These are phyloP conservation scores for Trichoderma gamsii DNA, from an alignment of 495 filamentous ascomycete species.

Conservation along the genomic window DNA sequence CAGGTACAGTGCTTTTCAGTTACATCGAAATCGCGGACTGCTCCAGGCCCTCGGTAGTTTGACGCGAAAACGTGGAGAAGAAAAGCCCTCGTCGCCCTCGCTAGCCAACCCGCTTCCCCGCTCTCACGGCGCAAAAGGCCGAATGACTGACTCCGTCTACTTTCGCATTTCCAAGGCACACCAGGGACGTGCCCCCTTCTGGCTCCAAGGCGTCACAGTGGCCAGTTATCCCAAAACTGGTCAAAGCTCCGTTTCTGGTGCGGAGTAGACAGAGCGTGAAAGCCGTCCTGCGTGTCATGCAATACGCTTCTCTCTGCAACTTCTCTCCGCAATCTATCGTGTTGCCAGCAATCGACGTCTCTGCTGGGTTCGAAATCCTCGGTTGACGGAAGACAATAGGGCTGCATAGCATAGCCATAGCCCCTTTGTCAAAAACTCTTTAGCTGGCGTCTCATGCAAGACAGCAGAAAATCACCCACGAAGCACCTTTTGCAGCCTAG, in stretches of 20 bases:
- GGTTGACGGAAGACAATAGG: too few relatives aligned
- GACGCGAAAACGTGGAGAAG: slow-evolving; percentile 5
- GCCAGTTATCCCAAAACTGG: slow-evolving; percentile 1
- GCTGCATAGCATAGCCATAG: too few relatives aligned
- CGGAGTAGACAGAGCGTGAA: not conserved
- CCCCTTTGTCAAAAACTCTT: too few relatives aligned
- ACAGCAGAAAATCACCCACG: too few relatives aligned
- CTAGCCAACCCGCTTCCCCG: slow-evolving; percentile 4
- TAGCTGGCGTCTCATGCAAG: too few relatives aligned
- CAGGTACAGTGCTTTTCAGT: not conserved
- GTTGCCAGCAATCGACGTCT: too few relatives aligned
- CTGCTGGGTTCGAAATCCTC: too few relatives aligned
- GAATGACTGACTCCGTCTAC: not conserved
- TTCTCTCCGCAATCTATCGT: too few relatives aligned
- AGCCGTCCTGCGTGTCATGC: not conserved
- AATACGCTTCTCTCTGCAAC: not conserved
- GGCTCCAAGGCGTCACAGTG: not conserved
- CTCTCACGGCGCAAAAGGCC: not conserved
- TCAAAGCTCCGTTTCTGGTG: not conserved
- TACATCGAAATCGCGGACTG: not conserved
- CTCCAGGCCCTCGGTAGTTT: slow-evolving; percentile 11
- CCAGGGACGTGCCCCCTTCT: not conserved
- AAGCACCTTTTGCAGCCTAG: too few relatives aligned
- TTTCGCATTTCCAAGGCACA: not conserved
- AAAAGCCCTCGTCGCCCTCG: not conserved